Percentiles rank a stretch among this genome's conserved stretches.
phyloP scores from a whole-genome alignment of 1,284 basidiomycete species.

The Phlebopus sp. region DNA sequence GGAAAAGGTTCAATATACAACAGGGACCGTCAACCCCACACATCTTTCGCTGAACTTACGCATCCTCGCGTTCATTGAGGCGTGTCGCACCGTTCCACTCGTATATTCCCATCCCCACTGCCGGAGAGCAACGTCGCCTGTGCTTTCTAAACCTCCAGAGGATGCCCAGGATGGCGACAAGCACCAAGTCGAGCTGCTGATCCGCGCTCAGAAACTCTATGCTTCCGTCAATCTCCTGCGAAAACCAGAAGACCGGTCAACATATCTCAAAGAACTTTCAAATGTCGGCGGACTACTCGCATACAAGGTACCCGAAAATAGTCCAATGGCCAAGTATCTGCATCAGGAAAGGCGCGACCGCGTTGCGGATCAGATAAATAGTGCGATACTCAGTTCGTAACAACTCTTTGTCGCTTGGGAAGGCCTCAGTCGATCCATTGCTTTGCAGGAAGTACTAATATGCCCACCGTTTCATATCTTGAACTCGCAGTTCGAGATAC shows the following conservation, averaged over 20 bases:
- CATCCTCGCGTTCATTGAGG: slow-evolving; percentile 80
- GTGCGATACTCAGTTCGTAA: slow-evolving; percentile 74
- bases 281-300: slow-evolving; percentile 75
- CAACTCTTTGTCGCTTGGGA: neutral
- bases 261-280: slow-evolving; percentile 66
- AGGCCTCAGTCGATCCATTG: slow-evolving; percentile 3
- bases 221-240: slow-evolving; percentile 51
- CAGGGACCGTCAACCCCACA: slow-evolving; percentile 62
- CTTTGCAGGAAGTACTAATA: slow-evolving; percentile 47
- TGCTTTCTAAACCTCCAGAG: slow-evolving; percentile 6
- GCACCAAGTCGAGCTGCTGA: slow-evolving; percentile 46
- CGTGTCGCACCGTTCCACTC: slow-evolving; percentile 69
- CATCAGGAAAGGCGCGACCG: slow-evolving; percentile 69
- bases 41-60: slow-evolving; percentile 81
- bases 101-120: slow-evolving; percentile 33
- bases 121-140: slow-evolving; percentile 1
- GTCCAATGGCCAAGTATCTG: slow-evolving; percentile 67
- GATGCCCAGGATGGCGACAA: slow-evolving; percentile 31
- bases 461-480: slow-evolving; percentile 54
- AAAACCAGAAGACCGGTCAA: slow-evolving; percentile 48
- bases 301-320: slow-evolving; percentile 71
- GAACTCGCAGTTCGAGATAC: slow-evolving; percentile 65
- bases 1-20: slow-evolving; percentile 46
- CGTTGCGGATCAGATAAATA: slow-evolving; percentile 83
- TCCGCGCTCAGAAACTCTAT: slow-evolving; percentile 61